Base-by-base conservation (phyloP, 1,284 basidiomycete species). In the Ceratobasidium sp. region DNA sequence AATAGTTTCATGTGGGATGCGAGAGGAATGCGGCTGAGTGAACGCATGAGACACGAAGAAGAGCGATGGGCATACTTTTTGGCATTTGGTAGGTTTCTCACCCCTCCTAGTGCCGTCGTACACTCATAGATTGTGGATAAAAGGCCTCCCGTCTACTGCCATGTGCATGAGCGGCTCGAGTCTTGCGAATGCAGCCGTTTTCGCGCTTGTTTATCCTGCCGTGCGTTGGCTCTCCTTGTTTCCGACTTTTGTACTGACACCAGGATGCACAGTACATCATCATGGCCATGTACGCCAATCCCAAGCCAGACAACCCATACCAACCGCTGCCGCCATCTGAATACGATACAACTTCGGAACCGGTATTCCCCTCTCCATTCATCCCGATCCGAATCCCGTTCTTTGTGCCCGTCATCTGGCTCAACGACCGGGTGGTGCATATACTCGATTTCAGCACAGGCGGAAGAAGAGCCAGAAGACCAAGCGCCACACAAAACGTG, bases 31-130 rank as follows among this genome's bases (percentile, higher is more conserved):
- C 88, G 89, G 12, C 82, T 93, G 32, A 85, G 89, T 2, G 82
- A 86, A 32, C 83, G 92, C 59, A 87, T 94, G 60, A 82, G 89
- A 62, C 86, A 91, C 78, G 82, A 94, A 21, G 93, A 94, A 81
- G 92, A 94, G 79, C 86, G 92, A 57, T 94, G 92, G 92, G 86
- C 90, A 1, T 94, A 94, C 79, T 92, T 90, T 78, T 84, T 93
- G 72, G 90, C 90, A 6, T 94, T 93, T 74, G 93, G 92, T 85
- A 73, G 18, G 84, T 78, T 26, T 16, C 26, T 21, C 23, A 76
- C 5, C 77, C 72, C 65, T 75, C 74, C 74, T 72, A 73, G 65
- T 74, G 41, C 62, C 52, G 18, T 23, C 75, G 12, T 43, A 18
- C 36, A 34, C 50, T 57, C n/a, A 69, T 55, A 9, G n/a, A n/a